Percentiles rank a stretch among this genome's conserved stretches.
phyloP scores from a whole-genome alignment of 352 stramenopile genomes.

The Phytophthora pistaciae region DNA sequence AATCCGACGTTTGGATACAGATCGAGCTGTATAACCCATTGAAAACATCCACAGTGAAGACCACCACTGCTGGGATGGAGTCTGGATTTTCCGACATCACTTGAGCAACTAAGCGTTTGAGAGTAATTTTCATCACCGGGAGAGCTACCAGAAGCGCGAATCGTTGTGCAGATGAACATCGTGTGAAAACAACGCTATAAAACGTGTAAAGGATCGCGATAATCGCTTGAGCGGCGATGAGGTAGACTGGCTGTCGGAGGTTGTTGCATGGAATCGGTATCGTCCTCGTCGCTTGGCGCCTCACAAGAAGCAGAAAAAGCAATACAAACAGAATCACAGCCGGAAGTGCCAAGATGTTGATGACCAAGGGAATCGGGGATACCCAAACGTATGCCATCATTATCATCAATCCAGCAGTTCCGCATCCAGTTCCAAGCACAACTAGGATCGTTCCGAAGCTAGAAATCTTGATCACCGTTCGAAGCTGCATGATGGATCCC shows the following conservation, averaged over 20 bases:
- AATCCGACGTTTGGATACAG: conserved; percentile 14
- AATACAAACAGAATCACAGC: neutral
- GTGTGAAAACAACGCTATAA: neutral
- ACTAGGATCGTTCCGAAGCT: neutral
- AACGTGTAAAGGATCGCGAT: neutral
- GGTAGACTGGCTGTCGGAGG: neutral
- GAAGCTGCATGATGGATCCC: neutral
- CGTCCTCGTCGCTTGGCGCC: neutral
- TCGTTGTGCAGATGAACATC: neutral
- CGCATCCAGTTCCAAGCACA: neutral
- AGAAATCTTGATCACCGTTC: neutral
- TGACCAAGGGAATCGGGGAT: neutral
- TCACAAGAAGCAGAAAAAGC: neutral
- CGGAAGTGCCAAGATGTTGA: neutral
- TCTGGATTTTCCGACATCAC: neutral
- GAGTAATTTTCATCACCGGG: conserved; percentile 5
- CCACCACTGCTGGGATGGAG: conserved; percentile 8
- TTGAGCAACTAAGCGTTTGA: conserved; percentile 5
- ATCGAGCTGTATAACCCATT: conserved; percentile 21
- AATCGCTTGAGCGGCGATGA: neutral
- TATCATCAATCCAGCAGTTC: neutral
- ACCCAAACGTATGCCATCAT: neutral
- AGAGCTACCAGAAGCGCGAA: neutral
- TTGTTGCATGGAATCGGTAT: neutral
- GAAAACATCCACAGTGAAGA: conserved; percentile 17